A percentile compares a stretch with the other conserved stretches of the same genome.
phyloP scores from a whole-genome alignment of 768 basidiomycete genomes.

The Royoungia palumana region DNA sequence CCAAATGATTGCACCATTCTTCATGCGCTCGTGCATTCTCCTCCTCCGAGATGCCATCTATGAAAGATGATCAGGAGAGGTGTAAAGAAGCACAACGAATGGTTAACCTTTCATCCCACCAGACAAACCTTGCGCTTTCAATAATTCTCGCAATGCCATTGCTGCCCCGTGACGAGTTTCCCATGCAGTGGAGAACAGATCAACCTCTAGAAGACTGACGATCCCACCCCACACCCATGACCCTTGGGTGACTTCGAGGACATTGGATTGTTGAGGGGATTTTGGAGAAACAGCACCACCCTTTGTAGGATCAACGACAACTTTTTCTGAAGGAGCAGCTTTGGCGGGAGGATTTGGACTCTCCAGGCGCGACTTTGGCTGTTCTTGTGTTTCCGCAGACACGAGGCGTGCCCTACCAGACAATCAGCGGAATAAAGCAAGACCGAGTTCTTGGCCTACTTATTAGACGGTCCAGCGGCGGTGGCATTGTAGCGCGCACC shows the following conservation, averaged over 20 bases:
- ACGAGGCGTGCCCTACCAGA: constrained; percentile 65
- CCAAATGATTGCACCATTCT: constrained; percentile 86
- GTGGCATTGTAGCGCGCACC: constrained; percentile 62
- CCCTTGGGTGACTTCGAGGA: constrained; percentile 70
- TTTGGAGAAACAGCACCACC: constrained; percentile 84
- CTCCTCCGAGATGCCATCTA: constrained; percentile 48
- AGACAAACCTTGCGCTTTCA: constrained; percentile 77
- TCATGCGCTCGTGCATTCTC: constrained; percentile 72
- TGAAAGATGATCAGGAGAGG: constrained; percentile 2
- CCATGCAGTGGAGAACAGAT: constrained; percentile 85
- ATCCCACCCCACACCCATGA: constrained; percentile 87
- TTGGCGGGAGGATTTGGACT: constrained; percentile 49
- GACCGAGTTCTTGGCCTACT: constrained; percentile 37
- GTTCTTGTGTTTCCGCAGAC: constrained; percentile 54
- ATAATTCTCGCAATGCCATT: constrained; percentile 82
- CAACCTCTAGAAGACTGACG: constrained; percentile 73
- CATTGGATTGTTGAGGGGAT: constrained; percentile 70
- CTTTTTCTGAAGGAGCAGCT: constrained; percentile 51
- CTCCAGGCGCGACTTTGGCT: constrained; percentile 50
- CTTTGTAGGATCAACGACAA: constrained; percentile 75
- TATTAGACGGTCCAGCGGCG: constrained; percentile 55
- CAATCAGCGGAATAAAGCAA: constrained; percentile 2
- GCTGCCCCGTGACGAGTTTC: constrained; percentile 93
- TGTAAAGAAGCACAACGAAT: neutral
- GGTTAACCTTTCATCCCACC: constrained; percentile 76